phyloP scores from a whole-genome alignment of 257 asterid species.

The Apocynum venetum region DNA sequence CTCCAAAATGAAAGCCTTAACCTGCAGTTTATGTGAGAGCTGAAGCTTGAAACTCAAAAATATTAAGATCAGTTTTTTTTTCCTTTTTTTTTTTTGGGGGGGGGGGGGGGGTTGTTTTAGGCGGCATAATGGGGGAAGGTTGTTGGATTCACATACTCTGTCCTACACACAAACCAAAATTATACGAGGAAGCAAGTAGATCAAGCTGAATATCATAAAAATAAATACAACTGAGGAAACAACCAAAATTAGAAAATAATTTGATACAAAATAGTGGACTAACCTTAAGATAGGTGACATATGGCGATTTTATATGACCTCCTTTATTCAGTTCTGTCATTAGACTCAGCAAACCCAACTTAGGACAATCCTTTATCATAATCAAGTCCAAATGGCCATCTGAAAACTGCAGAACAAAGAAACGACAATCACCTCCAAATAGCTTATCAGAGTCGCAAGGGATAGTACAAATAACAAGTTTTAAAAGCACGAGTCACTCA shows the following conservation, averaged over 20 bases:
- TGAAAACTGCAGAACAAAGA: conserved; percentile 61
- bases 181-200: no score
- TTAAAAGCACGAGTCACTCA: background rate
- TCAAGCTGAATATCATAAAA: background rate
- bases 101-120: no score
- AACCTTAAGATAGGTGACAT: conserved; percentile 77
- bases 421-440: no score
- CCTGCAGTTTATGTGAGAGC: conserved; percentile 41
- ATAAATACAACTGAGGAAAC: background rate
- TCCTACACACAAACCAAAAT: no score
- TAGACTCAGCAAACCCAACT: conserved; percentile 51
- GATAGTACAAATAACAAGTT: background rate
- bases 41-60: conserved; percentile 9
- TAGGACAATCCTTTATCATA: conserved; percentile 73
- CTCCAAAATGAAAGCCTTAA: conserved; percentile 72
- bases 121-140: no score
- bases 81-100: no score
- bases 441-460: background rate
- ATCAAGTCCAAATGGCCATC: conserved; percentile 94
- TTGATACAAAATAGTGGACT: conserved; percentile 9
- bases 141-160: no score
- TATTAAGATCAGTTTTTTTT: background rate
- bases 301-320: conserved; percentile 74
- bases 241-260: background rate
- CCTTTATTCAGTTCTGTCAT: conserved; percentile 63